Conservation (phyloP, 441 rosid genomes). For the Adansonia rubrostipa region DNA sequence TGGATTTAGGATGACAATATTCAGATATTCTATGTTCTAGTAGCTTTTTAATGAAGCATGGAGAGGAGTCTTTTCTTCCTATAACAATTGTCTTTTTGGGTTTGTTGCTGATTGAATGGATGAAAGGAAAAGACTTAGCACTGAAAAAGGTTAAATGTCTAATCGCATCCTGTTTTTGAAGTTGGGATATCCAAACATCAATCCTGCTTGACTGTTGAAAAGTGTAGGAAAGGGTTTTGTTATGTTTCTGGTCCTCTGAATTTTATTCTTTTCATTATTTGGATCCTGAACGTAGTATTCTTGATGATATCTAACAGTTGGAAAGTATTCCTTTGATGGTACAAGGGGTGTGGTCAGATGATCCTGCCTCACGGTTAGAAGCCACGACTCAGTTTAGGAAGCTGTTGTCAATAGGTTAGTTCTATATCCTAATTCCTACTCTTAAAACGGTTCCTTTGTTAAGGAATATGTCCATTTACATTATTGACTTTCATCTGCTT, state of each 20-base stretch:
- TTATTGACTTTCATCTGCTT: constrained; percentile 27
- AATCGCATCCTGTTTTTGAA: background rate
- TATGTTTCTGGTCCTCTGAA: background rate
- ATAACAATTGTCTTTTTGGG: background rate
- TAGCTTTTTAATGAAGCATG: background rate
- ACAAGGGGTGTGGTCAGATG: constrained; percentile 55
- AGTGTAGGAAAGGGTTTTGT: background rate
- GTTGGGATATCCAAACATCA: background rate
- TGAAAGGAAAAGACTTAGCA: background rate
- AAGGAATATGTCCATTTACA: background rate
- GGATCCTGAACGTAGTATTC: constrained; percentile 18
- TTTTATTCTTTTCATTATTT: constrained; percentile 2
- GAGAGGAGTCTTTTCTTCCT: background rate
- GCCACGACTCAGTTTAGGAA: constrained; percentile 71
- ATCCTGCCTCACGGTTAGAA: constrained; percentile 44
- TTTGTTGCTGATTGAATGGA: background rate
- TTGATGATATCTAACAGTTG: constrained; percentile 49
- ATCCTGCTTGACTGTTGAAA: background rate
- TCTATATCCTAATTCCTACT: constrained; percentile 11
- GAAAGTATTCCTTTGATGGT: constrained; percentile 71
- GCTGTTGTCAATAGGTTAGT: constrained; percentile 63
- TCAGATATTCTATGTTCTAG: background rate
- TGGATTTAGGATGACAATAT: background rate
- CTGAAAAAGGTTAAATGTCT: background rate
- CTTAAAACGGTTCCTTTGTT: background rate